Base-by-base conservation (phyloP, 371 early-diverging fungal genomes). In the Circinella minor region DNA sequence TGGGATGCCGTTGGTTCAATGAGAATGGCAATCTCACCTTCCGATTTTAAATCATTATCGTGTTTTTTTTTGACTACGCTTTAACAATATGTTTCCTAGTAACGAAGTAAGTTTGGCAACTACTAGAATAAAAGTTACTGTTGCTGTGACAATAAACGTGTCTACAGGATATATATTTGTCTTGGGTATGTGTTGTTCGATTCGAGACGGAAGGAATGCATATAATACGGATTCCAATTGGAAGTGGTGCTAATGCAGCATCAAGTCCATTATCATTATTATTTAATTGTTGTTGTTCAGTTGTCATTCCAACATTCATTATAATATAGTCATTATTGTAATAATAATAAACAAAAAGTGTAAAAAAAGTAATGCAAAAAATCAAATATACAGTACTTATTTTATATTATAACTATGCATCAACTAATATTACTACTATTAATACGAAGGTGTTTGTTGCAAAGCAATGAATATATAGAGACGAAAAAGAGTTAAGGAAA, bases 121-220 rank as follows among this genome's bases (percentile, higher is more conserved):
- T 11, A 74, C 67, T 14, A 79, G 61, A n/a, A 79, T 43, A n/a
- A 74, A 37, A 1, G 79, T 74, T 3, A 76, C 75, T 3, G 68
- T 66, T 11, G 77, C 75, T 4, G 73, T 79, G 67, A 76, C 69
- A 14, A 76, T 39, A 68, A 79, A 79, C 20, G 74, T 74, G 46
- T 79, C 79, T 2, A 79, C 77, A 18, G 77, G 61, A 51, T 79
- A 79, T n/a, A 79, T 70, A 7, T 73, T 73, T 14, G 77, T 76
- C 17, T 77, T 74, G 36, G 68, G 71, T 37, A 75, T 48, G 60
- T 69, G 71, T 38, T 54, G 69, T 10, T 78, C 74, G 6, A 79
- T 38, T 5, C 71, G 61, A 11, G 67, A 59, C 3, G 79, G 79
- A 9, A 79, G 66, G 51, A 74, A 79, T 0, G 79, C 79, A 67